Evolutionary conservation across 2,329 filamentous ascomycete species (phyloP).

Genomic region (Ploettnerulaceae sp.): DNA sequence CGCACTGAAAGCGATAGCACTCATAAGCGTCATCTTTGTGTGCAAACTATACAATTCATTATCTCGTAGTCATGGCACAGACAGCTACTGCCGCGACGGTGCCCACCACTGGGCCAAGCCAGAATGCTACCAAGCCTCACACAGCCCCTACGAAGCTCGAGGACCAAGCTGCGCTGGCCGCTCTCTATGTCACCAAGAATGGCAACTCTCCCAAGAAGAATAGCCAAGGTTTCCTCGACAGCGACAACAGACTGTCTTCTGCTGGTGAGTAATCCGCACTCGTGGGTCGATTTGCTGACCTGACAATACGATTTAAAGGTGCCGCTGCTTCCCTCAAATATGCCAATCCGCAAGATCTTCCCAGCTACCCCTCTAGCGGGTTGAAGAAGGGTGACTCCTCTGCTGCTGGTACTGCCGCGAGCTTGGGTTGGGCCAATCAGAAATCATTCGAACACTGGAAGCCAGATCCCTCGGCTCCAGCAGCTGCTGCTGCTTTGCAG

Average conservation of each 20-base stretch:
- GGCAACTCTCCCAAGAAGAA: conserved; percentile 16
- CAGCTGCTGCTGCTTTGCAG: conserved; percentile 53
- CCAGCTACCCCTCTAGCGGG: conserved; percentile 66
- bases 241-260: conserved; percentile 52
- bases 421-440: conserved; percentile 66
- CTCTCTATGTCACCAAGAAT: conserved; percentile 49
- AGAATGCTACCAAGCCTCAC: conserved; percentile 19
- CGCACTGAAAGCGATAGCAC: too few relatives aligned
- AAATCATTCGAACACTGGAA: conserved; percentile 63
- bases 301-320: conserved; percentile 37
- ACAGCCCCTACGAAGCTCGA: conserved; percentile 32
- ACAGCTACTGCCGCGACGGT: conserved; percentile 11
- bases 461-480: conserved; percentile 55
- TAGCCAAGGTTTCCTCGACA: conserved; percentile 37
- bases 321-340: conserved; percentile 62
- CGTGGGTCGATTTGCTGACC: too few relatives aligned
- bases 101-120: conserved; percentile 17
- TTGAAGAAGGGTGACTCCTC: conserved; percentile 44
- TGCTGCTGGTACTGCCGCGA: conserved; percentile 71
- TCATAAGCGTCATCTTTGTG: too few relatives aligned
- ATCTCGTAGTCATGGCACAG: conserved; percentile 16
- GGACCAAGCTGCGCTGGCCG: conserved; percentile 53
- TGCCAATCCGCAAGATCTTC: conserved; percentile 66
- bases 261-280: conserved; percentile 49
- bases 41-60: too few relatives aligned